Percentiles rank a stretch among this genome's conserved stretches.
Evolutionary conservation across 2,329 filamentous ascomycete genomes (phyloP).

Genomic region (Cercospora sp.): DNA sequence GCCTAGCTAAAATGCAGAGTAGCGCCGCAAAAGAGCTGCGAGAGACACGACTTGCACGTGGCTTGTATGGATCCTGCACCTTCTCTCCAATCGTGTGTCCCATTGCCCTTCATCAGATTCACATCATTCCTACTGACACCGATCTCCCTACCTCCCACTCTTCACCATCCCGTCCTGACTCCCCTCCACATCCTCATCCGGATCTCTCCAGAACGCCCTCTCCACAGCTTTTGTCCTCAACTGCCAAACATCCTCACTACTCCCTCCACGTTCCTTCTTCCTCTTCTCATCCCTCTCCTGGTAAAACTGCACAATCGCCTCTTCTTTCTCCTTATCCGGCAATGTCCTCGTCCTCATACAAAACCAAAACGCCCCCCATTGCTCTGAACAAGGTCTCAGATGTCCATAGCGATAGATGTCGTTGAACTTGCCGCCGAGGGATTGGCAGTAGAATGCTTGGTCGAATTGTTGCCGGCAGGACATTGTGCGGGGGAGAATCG

Average conservation of each 20-base stretch:
- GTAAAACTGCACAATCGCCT: slow-evolving; percentile 56
- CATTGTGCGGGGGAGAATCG: slow-evolving; percentile 77
- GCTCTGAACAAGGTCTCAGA: slow-evolving; percentile 73
- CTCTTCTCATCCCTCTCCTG: slow-evolving; percentile 17
- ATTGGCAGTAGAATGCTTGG: slow-evolving; percentile 90
- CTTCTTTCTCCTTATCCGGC: slow-evolving; percentile 59
- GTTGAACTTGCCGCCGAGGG: slow-evolving; percentile 85
- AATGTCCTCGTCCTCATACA: slow-evolving; percentile 83
- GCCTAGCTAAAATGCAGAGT: not conserved
- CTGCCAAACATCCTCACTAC: slow-evolving; percentile 90
- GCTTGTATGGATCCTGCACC: not conserved
- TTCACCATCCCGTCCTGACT: slow-evolving; percentile 13
- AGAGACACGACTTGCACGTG: not conserved
- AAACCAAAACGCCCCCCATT: slow-evolving; percentile 95
- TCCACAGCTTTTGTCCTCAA: slow-evolving; percentile 64
- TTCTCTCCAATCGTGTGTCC: not conserved
- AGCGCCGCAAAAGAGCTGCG: not conserved
- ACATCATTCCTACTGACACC: not conserved
- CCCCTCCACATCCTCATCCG: slow-evolving; percentile 32
- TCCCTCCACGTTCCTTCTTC: slow-evolving; percentile 60
- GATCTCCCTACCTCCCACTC: slow-evolving; percentile 6
- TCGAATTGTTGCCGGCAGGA: slow-evolving; percentile 91
- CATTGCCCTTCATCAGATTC: not conserved
- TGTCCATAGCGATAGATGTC: slow-evolving; percentile 84
- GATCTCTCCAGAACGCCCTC: slow-evolving; percentile 46